These are phyloP conservation scores for Pyrrhoderma lamaoense DNA, from an alignment of 1,284 basidiomycete species.

Conservation along the genomic window DNA sequence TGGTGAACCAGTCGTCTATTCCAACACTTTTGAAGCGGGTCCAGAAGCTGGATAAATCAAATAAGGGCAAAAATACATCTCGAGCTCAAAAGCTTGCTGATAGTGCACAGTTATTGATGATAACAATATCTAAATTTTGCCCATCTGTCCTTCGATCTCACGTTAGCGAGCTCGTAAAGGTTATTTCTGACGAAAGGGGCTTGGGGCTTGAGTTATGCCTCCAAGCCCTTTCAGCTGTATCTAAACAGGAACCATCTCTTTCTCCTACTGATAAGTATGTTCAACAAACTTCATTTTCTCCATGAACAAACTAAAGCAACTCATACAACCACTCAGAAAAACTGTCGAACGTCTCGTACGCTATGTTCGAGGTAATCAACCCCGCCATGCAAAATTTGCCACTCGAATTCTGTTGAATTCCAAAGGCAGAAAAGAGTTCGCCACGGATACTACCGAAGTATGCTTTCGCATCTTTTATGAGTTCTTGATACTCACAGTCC, in stretches of 20 bases:
- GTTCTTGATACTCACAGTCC: neutral
- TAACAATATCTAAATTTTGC: conserved; percentile 69
- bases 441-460: conserved; percentile 60
- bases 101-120: conserved; percentile 46
- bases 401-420: conserved; percentile 66
- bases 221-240: conserved; percentile 67
- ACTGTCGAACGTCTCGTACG: conserved; percentile 60
- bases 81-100: conserved; percentile 33
- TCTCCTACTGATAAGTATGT: conserved; percentile 63
- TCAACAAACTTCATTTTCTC: too few relatives aligned
- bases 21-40: conserved; percentile 70
- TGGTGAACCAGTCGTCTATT: conserved; percentile 82
- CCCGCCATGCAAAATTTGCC: conserved; percentile 81
- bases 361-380: conserved; percentile 55
- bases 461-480: conserved; percentile 20
- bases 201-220: conserved; percentile 57
- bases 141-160: conserved; percentile 73
- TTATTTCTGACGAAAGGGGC: conserved; percentile 61
- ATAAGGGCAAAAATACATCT: conserved; percentile 28
- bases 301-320: too few relatives aligned
- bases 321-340: conserved; percentile 36
- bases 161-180: conserved; percentile 65
- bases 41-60: conserved; percentile 34
- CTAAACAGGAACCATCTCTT: conserved; percentile 49
- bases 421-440: conserved; percentile 45